Evolutionary conservation across 176 grass and related monocot species (phyloP), one percentile per base, ranked within the genome.

Genomic region (Bolboschoenus planiculmis): DNA sequence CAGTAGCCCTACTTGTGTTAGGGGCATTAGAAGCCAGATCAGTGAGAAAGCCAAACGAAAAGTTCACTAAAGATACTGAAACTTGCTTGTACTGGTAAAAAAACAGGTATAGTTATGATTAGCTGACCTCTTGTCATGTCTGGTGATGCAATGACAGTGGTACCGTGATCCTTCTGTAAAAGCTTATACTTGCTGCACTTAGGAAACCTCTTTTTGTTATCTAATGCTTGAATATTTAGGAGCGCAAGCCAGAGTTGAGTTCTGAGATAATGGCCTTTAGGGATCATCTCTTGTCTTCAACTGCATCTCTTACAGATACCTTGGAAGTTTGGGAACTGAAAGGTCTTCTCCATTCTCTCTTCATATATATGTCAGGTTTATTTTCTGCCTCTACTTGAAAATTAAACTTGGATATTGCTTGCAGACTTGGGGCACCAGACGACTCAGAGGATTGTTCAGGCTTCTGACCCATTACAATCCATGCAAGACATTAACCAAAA

Each of bases 401-500:
- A 74, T 6, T 64, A 4, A 63, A 42, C n/a, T 82, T 80, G 78
- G 78, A 39, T 82, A 65, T 81, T 65, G 64, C 24, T 82, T 39
- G 23, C 85, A 98, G 95, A 98, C 85, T 91, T 98, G 87, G 95
- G 95, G 64, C 95, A 98, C 85, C 95, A 98, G 79, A 98, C 95
- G 58, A 92, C 89, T 75, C 92, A 98, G 58, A 94, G 90, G 79
- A 95, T 98, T 48, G 73, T 98, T 88, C 95, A 95, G 85, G 92
- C 95, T 80, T 95, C 87, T 81, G 95, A 98, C 82, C 95, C 95
- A 46, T 87, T 98, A 86, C 95, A 95, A 78, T 95, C 95, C 78
- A 98, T 98, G 95, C 92, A 93, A 82, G 95, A 98, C 87, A 98
- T 98, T 75, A 98, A 90, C 86, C 95, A 98, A 89, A 98, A 98